Conservation (phyloP, 768 basidiomycete species). For the Boletus pseudopeckii region DNA sequence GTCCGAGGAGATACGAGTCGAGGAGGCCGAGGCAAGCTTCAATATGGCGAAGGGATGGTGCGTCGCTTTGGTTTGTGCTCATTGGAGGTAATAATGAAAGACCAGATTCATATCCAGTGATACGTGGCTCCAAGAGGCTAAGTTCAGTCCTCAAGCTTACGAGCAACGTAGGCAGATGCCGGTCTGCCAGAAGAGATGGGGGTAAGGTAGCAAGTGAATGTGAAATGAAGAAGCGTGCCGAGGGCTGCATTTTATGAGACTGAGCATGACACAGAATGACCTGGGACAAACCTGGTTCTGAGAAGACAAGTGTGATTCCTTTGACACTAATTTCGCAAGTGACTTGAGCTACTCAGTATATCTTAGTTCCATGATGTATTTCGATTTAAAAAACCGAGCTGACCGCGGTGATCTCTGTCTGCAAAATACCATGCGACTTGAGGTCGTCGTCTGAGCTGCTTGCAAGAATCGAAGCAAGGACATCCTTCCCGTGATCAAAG, state of each 20-base stretch:
- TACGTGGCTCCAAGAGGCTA: slow-evolving; percentile 36
- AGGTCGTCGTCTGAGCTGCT: slow-evolving; percentile 40
- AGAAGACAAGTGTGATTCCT: slow-evolving; percentile 31
- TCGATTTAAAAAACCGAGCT: slow-evolving; percentile 20
- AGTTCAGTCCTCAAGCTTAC: slow-evolving; percentile 37
- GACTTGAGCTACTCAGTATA: slow-evolving; percentile 30
- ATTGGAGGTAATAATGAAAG: slow-evolving; percentile 36
- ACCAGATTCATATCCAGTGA: slow-evolving; percentile 39
- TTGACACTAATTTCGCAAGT: slow-evolving; percentile 35
- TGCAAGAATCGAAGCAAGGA: slow-evolving; percentile 43
- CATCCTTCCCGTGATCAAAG: slow-evolving; percentile 40
- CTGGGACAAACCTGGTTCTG: slow-evolving; percentile 16
- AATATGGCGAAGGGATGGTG: slow-evolving; percentile 43
- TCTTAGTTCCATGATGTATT: slow-evolving; percentile 4
- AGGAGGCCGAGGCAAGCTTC: slow-evolving; percentile 57
- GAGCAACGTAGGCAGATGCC: slow-evolving; percentile 31
- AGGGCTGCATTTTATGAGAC: slow-evolving; percentile 38
- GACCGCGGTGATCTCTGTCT: slow-evolving; percentile 57
- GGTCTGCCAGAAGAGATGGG: slow-evolving; percentile 37
- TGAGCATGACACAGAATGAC: not conserved
- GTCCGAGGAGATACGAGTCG: slow-evolving; percentile 59
- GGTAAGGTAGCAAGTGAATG: slow-evolving; percentile 49
- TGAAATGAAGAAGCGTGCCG: slow-evolving; percentile 52
- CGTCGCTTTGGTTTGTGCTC: slow-evolving; percentile 13
- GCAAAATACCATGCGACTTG: slow-evolving; percentile 50